These are phyloP conservation scores for Ophiocordyceps robertsii DNA, from an alignment of 2,329 filamentous ascomycete genomes.

Conservation along the genomic window DNA sequence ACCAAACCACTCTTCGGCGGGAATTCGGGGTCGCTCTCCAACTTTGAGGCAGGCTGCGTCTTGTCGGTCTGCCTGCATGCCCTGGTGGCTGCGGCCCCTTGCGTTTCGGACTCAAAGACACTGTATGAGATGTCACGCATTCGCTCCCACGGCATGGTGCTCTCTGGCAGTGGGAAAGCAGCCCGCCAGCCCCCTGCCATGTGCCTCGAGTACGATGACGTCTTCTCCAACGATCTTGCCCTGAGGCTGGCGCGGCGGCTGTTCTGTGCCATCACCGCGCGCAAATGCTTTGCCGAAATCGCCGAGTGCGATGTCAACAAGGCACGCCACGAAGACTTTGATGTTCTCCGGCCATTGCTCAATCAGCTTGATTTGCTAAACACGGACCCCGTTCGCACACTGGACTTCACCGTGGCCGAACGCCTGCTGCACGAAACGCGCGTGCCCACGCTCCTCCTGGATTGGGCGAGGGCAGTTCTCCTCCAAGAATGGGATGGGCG, in stretches of 20 bases:
- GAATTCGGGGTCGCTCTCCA: constrained; percentile 14
- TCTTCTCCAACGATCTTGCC: constrained; percentile 47
- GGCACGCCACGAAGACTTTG: constrained; percentile 20
- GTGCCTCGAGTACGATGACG: constrained; percentile 49
- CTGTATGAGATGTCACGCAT: constrained; percentile 48
- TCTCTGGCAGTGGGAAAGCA: constrained; percentile 31
- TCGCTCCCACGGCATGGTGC: constrained; percentile 37
- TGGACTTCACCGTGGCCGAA: constrained; percentile 37
- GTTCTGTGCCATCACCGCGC: constrained; percentile 41
- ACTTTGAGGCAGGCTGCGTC: constrained; percentile 36
- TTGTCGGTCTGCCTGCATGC: constrained; percentile 51
- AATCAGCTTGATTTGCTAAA: constrained; percentile 39
- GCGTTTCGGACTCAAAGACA: constrained; percentile 30
- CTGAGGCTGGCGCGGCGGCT: constrained; percentile 44
- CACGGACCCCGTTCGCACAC: constrained; percentile 26
- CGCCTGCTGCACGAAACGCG: constrained; percentile 42
- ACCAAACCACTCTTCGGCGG: constrained; percentile 3
- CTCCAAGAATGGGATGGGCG: constrained; percentile 71
- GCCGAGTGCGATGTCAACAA: constrained; percentile 18
- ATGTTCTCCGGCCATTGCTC: constrained; percentile 35
- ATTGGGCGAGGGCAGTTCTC: constrained; percentile 64
- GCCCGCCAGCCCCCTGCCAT: constrained; percentile 32
- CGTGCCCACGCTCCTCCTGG: constrained; percentile 44
- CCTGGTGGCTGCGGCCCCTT: constrained; percentile 42
- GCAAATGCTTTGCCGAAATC: constrained; percentile 36